These are phyloP conservation scores for Tuber brumale DNA, from an alignment of 495 filamentous ascomycete genomes.

Conservation along the genomic window DNA sequence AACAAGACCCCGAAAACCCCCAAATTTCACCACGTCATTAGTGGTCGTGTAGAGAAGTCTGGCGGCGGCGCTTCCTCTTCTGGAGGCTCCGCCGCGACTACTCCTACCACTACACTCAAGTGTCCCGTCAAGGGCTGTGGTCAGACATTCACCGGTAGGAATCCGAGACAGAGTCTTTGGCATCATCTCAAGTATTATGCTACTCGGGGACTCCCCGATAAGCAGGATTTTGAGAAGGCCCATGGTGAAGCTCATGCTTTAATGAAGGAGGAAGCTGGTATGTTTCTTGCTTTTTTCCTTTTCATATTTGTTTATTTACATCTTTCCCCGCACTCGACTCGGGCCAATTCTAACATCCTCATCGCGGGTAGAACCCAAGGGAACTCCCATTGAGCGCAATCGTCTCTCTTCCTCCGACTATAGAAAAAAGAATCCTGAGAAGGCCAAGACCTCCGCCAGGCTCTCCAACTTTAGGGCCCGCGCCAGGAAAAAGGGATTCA, in stretches of 20 bases:
- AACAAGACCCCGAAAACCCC: conserved; percentile 34
- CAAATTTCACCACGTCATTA: conserved; percentile 28
- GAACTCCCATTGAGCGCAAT: conserved; percentile 40
- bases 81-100: conserved; percentile 16
- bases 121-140: conserved; percentile 42
- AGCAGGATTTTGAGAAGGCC: conserved; percentile 37
- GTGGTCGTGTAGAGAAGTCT: conserved; percentile 35
- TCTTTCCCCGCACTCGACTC: conserved; percentile 6
- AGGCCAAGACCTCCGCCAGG: conserved; percentile 40
- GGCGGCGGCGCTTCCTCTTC: conserved; percentile 22
- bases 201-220: conserved; percentile 38
- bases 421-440: conserved; percentile 40
- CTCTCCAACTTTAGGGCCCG: conserved; percentile 40
- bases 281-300: conserved; percentile 10
- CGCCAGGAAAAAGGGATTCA: conserved; percentile 40
- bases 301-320: conserved; percentile 7
- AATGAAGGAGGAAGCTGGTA: conserved; percentile 41
- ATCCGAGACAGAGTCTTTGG: conserved; percentile 40
- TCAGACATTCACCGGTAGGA: conserved; percentile 40
- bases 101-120: conserved; percentile 28
- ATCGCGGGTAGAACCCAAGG: conserved; percentile 36
- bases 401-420: conserved; percentile 40
- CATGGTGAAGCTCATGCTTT: conserved; percentile 38
- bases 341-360: background rate
- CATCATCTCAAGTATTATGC: conserved; percentile 41